These are phyloP conservation scores for Diplodia sapinea DNA, from an alignment of 2,329 filamentous ascomycete species.

Conservation along the genomic window DNA sequence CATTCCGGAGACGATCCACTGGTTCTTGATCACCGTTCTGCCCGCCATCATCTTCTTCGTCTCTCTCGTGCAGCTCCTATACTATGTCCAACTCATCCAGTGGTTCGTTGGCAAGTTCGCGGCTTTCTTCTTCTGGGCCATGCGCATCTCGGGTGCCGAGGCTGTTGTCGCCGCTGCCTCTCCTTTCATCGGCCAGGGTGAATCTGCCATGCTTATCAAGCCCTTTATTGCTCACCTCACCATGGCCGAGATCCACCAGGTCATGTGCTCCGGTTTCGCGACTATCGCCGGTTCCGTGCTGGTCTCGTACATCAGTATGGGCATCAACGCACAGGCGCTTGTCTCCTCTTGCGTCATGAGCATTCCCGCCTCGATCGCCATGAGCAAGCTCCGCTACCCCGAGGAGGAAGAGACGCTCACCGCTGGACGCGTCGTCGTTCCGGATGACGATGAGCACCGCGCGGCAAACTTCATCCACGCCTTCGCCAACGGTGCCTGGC, in stretches of 20 bases:
- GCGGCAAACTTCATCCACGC: conserved; percentile 84
- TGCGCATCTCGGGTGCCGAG: conserved; percentile 86
- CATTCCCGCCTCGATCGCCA: conserved; percentile 86
- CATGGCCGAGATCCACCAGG: conserved; percentile 84
- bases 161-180: conserved; percentile 93
- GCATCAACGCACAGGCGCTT: conserved; percentile 81
- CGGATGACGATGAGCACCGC: conserved; percentile 76
- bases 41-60: conserved; percentile 97
- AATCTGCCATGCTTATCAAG: conserved; percentile 89
- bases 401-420: conserved; percentile 87
- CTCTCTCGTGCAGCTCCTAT: conserved; percentile 84
- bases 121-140: conserved; percentile 87
- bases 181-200: conserved; percentile 92
- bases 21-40: conserved; percentile 81
- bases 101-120: conserved; percentile 91
- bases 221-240: conserved; percentile 88
- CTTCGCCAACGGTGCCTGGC: conserved; percentile 82
- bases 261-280: conserved; percentile 91
- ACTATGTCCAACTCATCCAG: conserved; percentile 79
- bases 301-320: conserved; percentile 83
- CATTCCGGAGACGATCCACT: conserved; percentile 53
- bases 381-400: conserved; percentile 88
- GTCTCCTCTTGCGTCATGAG: conserved; percentile 95
- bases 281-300: conserved; percentile 90
- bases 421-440: conserved; percentile 78